Conservation (phyloP, 257 asterid species). For the Nicotiana undulata region DNA sequence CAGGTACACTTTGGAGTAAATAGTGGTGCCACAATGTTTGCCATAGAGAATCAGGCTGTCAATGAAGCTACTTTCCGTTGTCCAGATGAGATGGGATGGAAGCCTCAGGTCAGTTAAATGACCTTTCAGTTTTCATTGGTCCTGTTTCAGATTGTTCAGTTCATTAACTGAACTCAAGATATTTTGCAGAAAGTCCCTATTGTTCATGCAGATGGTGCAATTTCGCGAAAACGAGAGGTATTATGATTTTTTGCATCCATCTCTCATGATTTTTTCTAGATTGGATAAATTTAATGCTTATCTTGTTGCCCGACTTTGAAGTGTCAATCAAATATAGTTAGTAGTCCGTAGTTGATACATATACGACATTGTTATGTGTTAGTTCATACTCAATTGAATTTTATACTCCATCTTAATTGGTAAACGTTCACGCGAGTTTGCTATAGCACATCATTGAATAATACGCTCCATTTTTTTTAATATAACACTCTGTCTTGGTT, state of each 20-base stretch:
- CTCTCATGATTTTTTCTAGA: not conserved
- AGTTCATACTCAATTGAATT: not conserved
- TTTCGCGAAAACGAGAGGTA: slow-evolving; percentile 57
- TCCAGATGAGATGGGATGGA: slow-evolving; percentile 99
- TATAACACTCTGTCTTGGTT: not conserved
- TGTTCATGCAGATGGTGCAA: slow-evolving; percentile 41
- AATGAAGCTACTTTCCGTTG: slow-evolving; percentile 98
- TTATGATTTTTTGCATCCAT: not conserved
- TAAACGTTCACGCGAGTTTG: not conserved
- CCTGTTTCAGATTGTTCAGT: not conserved
- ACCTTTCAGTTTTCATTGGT: not conserved
- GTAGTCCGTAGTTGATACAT: not conserved
- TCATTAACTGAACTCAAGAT: not conserved
- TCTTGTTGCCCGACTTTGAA: not conserved
- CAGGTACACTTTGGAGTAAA: slow-evolving; percentile 97
- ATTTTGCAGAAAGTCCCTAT: slow-evolving; percentile 56
- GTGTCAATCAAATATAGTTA: not conserved
- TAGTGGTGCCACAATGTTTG: slow-evolving; percentile 94
- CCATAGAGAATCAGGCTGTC: slow-evolving; percentile 80
- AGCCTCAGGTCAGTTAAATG: slow-evolving; percentile 64
- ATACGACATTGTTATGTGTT: not conserved
- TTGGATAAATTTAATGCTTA: not conserved
- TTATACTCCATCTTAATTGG: not conserved
- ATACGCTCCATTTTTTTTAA: not conserved
- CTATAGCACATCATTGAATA: not conserved